These are phyloP conservation scores for Candida boidinii DNA, from an alignment of 805 yeast genomes.

Conservation along the genomic window DNA sequence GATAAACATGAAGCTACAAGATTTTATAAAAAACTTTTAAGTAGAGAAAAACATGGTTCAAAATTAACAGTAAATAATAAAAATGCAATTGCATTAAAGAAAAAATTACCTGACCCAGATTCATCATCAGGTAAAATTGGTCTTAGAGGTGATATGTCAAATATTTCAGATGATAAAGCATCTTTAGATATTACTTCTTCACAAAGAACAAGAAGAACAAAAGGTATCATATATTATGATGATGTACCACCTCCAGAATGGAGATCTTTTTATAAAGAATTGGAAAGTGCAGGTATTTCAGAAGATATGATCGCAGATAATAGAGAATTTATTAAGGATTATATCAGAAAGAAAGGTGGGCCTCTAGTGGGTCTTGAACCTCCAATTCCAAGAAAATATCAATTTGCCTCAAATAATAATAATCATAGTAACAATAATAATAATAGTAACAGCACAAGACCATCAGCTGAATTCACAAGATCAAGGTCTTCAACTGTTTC, in stretches of 20 bases:
- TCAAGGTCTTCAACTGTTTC: conserved; percentile 7
- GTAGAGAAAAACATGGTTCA: conserved; percentile 75
- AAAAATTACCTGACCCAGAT: conserved; percentile 28
- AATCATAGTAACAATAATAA: conserved; percentile 10
- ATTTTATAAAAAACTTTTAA: conserved; percentile 68
- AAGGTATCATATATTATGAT: conserved; percentile 63
- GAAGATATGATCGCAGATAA: conserved; percentile 89
- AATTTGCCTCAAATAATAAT: conserved; percentile 14
- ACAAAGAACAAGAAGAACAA: conserved; percentile 46
- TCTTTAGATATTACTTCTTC: background rate
- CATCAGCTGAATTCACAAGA: conserved; percentile 22
- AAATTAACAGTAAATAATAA: conserved; percentile 80
- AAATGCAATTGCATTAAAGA: conserved; percentile 77
- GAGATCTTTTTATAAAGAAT: conserved; percentile 64
- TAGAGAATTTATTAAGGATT: conserved; percentile 72
- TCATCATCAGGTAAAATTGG: no score
- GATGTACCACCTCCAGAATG: conserved; percentile 79
- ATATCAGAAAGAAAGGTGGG: conserved; percentile 66
- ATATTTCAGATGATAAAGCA: conserved; percentile 16
- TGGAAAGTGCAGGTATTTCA: conserved; percentile 70
- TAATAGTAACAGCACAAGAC: no score
- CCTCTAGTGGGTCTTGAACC: conserved; percentile 80
- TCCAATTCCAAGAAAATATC: conserved; percentile 63
- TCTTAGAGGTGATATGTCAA: conserved; percentile 50
- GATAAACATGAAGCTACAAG: conserved; percentile 84